Evolutionary conservation across 2,329 filamentous ascomycete species (phyloP).

Genomic region (Exserohilum turcica): DNA sequence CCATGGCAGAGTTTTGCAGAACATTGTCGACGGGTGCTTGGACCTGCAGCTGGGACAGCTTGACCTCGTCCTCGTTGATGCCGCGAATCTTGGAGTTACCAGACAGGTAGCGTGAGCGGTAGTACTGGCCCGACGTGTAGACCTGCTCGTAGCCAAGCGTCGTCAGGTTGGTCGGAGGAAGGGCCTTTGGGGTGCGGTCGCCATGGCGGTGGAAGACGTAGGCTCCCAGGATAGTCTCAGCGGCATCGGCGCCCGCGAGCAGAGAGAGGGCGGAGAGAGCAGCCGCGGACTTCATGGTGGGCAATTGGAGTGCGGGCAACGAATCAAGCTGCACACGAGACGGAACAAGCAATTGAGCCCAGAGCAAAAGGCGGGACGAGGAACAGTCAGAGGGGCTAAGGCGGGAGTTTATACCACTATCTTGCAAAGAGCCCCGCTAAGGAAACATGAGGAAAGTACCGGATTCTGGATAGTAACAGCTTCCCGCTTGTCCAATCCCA

Average conservation of each 20-base stretch:
- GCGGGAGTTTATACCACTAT: slow-evolving; percentile 23
- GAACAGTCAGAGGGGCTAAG: slow-evolving; percentile 3
- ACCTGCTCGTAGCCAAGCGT: slow-evolving; percentile 79
- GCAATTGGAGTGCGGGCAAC: slow-evolving; percentile 5
- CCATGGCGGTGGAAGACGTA: slow-evolving; percentile 92
- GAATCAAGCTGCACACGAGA: background rate
- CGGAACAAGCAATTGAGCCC: slow-evolving; percentile 12
- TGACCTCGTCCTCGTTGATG: slow-evolving; percentile 69
- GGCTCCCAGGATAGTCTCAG: slow-evolving; percentile 76
- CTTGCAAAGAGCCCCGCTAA: slow-evolving; percentile 17
- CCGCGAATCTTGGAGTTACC: slow-evolving; percentile 66
- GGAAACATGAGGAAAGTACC: slow-evolving; percentile 16
- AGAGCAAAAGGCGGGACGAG: slow-evolving; percentile 5
- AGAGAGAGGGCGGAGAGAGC: slow-evolving; percentile 33
- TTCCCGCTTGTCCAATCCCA: slow-evolving; percentile 15
- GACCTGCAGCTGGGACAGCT: slow-evolving; percentile 71
- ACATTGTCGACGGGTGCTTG: slow-evolving; percentile 76
- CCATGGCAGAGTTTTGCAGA: slow-evolving; percentile 77
- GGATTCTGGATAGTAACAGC: slow-evolving; percentile 17
- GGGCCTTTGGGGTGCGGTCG: slow-evolving; percentile 80
- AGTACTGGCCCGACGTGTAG: slow-evolving; percentile 74
- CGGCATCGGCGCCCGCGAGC: slow-evolving; percentile 37
- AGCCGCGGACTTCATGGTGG: slow-evolving; percentile 36
- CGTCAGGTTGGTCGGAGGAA: slow-evolving; percentile 73
- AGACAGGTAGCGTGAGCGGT: slow-evolving; percentile 75